Evolutionary conservation across 2,329 filamentous ascomycete species (phyloP).

Genomic region (Penicillium palitans): DNA sequence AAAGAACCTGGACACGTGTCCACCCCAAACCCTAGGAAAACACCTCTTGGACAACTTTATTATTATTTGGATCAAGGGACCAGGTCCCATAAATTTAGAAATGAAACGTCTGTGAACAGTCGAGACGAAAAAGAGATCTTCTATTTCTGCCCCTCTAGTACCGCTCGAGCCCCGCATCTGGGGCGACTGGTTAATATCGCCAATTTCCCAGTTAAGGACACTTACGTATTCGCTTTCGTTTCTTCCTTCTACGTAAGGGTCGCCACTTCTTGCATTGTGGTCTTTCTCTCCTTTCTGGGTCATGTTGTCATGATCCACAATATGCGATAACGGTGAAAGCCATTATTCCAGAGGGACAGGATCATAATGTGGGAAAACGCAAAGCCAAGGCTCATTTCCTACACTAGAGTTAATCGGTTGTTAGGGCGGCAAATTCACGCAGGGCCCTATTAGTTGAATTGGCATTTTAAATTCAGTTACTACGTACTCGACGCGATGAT

Average conservation of each 20-base stretch:
- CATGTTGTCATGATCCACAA: slow-evolving; percentile 1
- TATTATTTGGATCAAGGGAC: slow-evolving; percentile 4
- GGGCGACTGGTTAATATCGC: not conserved
- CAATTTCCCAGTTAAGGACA: not conserved
- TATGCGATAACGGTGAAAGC: not conserved
- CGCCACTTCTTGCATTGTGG: not conserved
- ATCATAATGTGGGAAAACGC: not conserved
- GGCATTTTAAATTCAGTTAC: not conserved
- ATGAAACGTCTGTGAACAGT: slow-evolving; percentile 3
- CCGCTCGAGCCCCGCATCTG: slow-evolving; percentile 8
- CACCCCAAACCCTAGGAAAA: slow-evolving; percentile 10
- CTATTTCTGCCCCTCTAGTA: not conserved
- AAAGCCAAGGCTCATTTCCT: slow-evolving; percentile 2
- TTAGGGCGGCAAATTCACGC: slow-evolving; percentile 1
- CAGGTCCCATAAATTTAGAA: not conserved
- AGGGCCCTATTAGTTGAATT: not conserved
- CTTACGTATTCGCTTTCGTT: slow-evolving; percentile 4
- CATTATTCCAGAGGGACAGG: not conserved
- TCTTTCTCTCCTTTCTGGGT: not conserved
- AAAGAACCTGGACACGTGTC: slow-evolving; percentile 9
- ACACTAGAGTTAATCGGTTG: slow-evolving; percentile 5
- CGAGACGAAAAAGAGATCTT: not conserved
- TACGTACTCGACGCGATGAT: not conserved
- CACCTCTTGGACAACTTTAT: slow-evolving; percentile 1
- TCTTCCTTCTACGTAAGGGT: not conserved